phyloP scores from a whole-genome alignment of 2,329 filamentous ascomycete genomes.

The Aspergillus niger region DNA sequence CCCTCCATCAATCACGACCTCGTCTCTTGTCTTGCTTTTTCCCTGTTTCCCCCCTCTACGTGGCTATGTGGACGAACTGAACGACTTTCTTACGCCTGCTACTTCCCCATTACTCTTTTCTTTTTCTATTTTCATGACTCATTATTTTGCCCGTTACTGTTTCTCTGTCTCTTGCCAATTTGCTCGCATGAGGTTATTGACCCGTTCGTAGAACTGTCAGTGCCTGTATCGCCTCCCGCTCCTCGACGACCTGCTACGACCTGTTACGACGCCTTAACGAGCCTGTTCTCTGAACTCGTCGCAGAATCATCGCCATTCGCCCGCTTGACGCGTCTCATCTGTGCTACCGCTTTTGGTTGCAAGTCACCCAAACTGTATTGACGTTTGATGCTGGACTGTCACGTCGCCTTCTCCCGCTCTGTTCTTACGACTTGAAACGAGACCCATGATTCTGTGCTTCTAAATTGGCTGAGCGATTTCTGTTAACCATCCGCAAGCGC shows the following conservation, averaged over 20 bases:
- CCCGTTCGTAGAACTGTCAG: slow-evolving; percentile 1
- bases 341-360: slow-evolving; percentile 1
- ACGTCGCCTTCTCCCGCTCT: slow-evolving; percentile 28
- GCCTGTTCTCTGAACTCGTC: slow-evolving; percentile 18
- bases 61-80: slow-evolving; percentile 23
- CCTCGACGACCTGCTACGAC: slow-evolving; percentile 35
- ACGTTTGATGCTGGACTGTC: slow-evolving; percentile 25
- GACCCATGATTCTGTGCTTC: slow-evolving; percentile 41
- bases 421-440: slow-evolving; percentile 49
- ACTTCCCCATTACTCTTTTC: slow-evolving; percentile 5
- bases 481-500: slow-evolving; percentile 25
- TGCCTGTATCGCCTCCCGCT: slow-evolving; percentile 10
- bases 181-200: slow-evolving; percentile 9
- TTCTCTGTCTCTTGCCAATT: slow-evolving; percentile 19
- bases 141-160: not conserved
- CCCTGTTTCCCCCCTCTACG: slow-evolving; percentile 13
- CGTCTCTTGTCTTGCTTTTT: slow-evolving; percentile 10
- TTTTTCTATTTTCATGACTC: slow-evolving; percentile 13
- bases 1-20: slow-evolving; percentile 9
- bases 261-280: slow-evolving; percentile 25
- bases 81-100: slow-evolving; percentile 6
- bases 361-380: slow-evolving; percentile 7
- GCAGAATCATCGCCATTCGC: slow-evolving; percentile 15
- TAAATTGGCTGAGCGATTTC: slow-evolving; percentile 30
- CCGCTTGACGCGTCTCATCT: slow-evolving; percentile 7